Conservation (phyloP, 768 basidiomycete genomes). For the Termitomyces heimii region DNA sequence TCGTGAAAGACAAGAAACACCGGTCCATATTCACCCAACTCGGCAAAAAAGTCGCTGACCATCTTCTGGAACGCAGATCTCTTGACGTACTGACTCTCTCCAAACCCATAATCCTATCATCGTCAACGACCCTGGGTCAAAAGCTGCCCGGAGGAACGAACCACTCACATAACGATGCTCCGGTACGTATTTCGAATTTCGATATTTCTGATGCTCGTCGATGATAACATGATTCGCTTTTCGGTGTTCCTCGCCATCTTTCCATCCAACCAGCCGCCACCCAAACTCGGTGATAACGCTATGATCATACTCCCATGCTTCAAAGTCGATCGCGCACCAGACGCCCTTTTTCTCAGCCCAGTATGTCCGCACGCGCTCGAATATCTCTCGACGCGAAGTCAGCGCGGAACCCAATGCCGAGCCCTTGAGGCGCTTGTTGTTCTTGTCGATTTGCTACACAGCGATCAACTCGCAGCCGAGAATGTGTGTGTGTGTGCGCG, state of each 20-base stretch:
- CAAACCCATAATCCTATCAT: slow-evolving; percentile 60
- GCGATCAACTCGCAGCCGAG: background rate
- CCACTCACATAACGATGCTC: slow-evolving; percentile 51
- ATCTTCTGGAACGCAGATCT: slow-evolving; percentile 44
- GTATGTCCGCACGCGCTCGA: slow-evolving; percentile 61
- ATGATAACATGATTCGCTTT: slow-evolving; percentile 60
- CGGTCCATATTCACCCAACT: slow-evolving; percentile 41
- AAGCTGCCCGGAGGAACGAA: too few relatives aligned
- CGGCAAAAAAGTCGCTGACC: slow-evolving; percentile 40
- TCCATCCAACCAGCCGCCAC: slow-evolving; percentile 59
- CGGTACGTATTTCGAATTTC: slow-evolving; percentile 58
- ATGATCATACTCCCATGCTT: slow-evolving; percentile 79
- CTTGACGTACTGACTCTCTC: slow-evolving; percentile 49
- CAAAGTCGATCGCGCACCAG: slow-evolving; percentile 80
- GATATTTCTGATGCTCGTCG: slow-evolving; percentile 49
- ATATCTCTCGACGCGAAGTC: slow-evolving; percentile 49
- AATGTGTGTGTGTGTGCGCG: background rate
- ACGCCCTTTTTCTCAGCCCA: slow-evolving; percentile 61
- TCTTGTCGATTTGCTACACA: slow-evolving; percentile 65
- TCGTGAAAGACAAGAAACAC: slow-evolving; percentile 83
- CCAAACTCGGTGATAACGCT: slow-evolving; percentile 76
- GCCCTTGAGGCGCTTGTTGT: slow-evolving; percentile 72
- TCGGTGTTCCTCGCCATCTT: slow-evolving; percentile 39
- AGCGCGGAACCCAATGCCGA: slow-evolving; percentile 40
- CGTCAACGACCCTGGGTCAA: background rate